These are phyloP conservation scores for Cryptosporidium bovis DNA, from an alignment of 169 alveolate genomes.

Conservation along the genomic window DNA sequence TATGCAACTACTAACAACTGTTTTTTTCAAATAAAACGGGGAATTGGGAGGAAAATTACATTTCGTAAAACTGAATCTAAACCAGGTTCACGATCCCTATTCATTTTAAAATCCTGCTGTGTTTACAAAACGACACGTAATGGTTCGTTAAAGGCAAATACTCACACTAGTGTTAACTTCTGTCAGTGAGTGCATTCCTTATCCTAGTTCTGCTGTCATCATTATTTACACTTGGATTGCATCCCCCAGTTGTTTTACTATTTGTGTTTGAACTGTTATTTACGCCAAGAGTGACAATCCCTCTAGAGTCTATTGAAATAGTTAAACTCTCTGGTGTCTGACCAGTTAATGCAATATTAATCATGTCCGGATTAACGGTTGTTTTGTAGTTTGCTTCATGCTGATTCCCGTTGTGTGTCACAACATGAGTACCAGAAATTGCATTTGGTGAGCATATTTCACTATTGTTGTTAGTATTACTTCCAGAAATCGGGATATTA, in stretches of 20 bases:
- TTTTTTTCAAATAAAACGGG: neutral
- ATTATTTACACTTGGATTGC: neutral
- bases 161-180: neutral
- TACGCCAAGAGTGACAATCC: constrained; percentile 59
- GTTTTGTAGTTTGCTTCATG: constrained; percentile 6
- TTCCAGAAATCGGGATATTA: neutral
- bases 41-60: neutral
- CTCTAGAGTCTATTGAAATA: constrained; percentile 67
- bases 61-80: no score
- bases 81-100: no score
- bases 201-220: constrained; percentile 63
- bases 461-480: neutral
- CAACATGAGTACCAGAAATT: neutral
- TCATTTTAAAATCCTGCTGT: no score
- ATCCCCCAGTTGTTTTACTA: neutral
- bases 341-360: constrained; percentile 51
- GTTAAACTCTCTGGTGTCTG: constrained; percentile 63
- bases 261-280: constrained; percentile 16
- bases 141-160: no score
- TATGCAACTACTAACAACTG: neutral
- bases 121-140: no score
- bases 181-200: constrained; percentile 52
- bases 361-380: constrained; percentile 46
- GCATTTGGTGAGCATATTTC: neutral
- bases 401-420: neutral